Percentiles rank a stretch among this genome's conserved stretches.
These are phyloP conservation scores for Geranium rotundifolium DNA, from an alignment of 345 rosid genomes.

Conservation along the genomic window DNA sequence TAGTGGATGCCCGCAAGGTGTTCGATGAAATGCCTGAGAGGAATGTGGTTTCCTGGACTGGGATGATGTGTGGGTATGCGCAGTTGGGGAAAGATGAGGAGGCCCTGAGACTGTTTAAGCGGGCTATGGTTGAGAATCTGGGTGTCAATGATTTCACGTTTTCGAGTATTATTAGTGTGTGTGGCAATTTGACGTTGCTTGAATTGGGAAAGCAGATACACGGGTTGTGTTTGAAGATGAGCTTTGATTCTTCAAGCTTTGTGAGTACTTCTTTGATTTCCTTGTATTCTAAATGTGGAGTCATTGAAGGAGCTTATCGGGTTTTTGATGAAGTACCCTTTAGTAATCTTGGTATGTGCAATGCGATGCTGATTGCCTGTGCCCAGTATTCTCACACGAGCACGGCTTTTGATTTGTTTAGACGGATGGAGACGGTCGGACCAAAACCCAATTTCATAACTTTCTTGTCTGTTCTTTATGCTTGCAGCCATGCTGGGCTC, in stretches of 20 bases:
- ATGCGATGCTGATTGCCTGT: slow-evolving; percentile 75
- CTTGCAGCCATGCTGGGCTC: slow-evolving; percentile 84
- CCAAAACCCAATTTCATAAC: slow-evolving; percentile 74
- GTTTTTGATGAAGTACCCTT: slow-evolving; percentile 41
- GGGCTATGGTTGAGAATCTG: slow-evolving; percentile 37
- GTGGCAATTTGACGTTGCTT: slow-evolving; percentile 57
- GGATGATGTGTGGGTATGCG: slow-evolving; percentile 77
- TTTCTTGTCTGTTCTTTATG: slow-evolving; percentile 61
- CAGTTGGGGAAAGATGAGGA: slow-evolving; percentile 65
- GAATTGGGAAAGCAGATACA: slow-evolving; percentile 86
- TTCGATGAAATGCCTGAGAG: slow-evolving; percentile 78
- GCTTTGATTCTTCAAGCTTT: slow-evolving; percentile 52
- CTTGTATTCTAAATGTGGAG: slow-evolving; percentile 68
- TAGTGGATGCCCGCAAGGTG: slow-evolving; percentile 44
- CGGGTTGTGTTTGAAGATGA: slow-evolving; percentile 61
- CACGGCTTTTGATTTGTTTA: slow-evolving; percentile 43
- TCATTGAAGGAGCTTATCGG: slow-evolving; percentile 47
- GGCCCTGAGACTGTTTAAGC: slow-evolving; percentile 58
- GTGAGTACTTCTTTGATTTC: slow-evolving; percentile 80
- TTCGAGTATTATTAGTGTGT: slow-evolving; percentile 64
- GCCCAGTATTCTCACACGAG: slow-evolving; percentile 59
- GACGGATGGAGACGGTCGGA: slow-evolving; percentile 39
- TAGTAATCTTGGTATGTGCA: slow-evolving; percentile 80
- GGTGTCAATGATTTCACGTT: slow-evolving; percentile 77
- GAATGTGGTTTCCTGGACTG: slow-evolving; percentile 92